Evolutionary conservation across 192 early-diverging fungal genomes (phyloP), one percentile per base, ranked within the genome.

Genomic region (Coemansia sp.): DNA sequence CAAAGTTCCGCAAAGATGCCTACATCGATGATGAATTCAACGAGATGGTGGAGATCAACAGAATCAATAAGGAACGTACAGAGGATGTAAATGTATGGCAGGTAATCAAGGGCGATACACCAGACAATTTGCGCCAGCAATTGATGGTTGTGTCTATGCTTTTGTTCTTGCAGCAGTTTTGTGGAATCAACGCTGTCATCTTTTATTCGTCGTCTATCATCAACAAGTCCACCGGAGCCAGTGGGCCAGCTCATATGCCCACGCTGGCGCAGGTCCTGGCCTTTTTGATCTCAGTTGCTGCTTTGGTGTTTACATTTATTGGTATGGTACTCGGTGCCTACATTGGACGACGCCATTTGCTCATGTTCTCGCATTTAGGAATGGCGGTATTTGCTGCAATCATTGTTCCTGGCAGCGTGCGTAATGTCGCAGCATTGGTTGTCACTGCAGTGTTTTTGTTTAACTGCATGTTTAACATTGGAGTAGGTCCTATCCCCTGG

Each of bases 121-220:
- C 71, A 0, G 70, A 78, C 30, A 78, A 81, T 20, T 64, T 89
- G 47, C 63, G 81, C 7, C 62, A 69, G 34, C 81, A 86, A 39
- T 77, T 90, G 0, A 29, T 89, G 23, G 77, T 78, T 20, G 83
- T 84, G 11, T 71, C 86, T 13, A 52, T 74, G 3, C 50, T 91
- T 13, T 82, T 90, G 66, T 72, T 87, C 11, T 64, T 81, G 46
- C 92, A 94, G 68, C 92, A 94, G 74, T 78, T 92, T 33, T 82
- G 80, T 41, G 92, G 89, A 19, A 90, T 94, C 67, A 91, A 90
- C 59, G 89, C 85, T 15, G 81, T 91, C 29, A 86, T 90, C 49
- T 90, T 86, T 65, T 94, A 92, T 56, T 85, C 81, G 7, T 87
- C 92, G 2, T 84, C 83, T 1, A 89, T 92, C 39, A 85, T 92